These are phyloP conservation scores for Solanum piurae DNA, from an alignment of 257 asterid genomes.

Conservation along the genomic window DNA sequence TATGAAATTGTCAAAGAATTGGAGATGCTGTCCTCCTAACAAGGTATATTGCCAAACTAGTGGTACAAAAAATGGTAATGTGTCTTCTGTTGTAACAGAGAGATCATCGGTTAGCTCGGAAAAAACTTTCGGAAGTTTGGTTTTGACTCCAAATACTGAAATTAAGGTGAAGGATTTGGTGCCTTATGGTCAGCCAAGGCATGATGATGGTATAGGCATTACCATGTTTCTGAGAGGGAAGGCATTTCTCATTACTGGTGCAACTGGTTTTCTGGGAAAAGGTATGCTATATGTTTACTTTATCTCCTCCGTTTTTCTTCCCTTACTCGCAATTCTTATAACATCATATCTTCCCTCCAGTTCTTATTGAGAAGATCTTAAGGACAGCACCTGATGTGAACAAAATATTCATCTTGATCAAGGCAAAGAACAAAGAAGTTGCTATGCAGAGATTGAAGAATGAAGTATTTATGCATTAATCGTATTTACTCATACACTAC, in stretches of 20 bases:
- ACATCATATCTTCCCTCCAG: slow-evolving; percentile 21
- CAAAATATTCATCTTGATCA: slow-evolving; percentile 67
- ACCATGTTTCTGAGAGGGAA: slow-evolving; percentile 48
- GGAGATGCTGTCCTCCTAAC: neutral
- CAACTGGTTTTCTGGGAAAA: slow-evolving; percentile 73
- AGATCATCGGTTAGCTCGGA: slow-evolving; percentile 35
- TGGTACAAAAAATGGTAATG: slow-evolving; percentile 28
- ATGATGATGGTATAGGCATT: slow-evolving; percentile 61
- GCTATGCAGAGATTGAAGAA: slow-evolving; percentile 60
- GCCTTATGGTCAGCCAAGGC: slow-evolving; percentile 16
- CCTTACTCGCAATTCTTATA: neutral
- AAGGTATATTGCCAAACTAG: slow-evolving; percentile 39
- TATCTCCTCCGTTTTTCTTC: neutral
- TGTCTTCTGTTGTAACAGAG: slow-evolving; percentile 50
- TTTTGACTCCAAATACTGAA: slow-evolving; percentile 36
- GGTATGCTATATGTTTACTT: slow-evolving; percentile 27
- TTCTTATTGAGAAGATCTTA: slow-evolving; percentile 78
- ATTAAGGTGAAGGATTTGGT: slow-evolving; percentile 30
- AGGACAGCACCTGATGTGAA: slow-evolving; percentile 77
- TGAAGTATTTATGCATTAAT: slow-evolving; percentile 38
- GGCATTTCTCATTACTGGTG: slow-evolving; percentile 55
- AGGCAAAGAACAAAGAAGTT: slow-evolving; percentile 65
- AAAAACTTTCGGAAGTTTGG: slow-evolving; percentile 21
- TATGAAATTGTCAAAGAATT: neutral
- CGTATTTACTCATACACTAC: neutral